Conservation (phyloP, 2,329 filamentous ascomycete species). For the Cladosporium sp. region DNA sequence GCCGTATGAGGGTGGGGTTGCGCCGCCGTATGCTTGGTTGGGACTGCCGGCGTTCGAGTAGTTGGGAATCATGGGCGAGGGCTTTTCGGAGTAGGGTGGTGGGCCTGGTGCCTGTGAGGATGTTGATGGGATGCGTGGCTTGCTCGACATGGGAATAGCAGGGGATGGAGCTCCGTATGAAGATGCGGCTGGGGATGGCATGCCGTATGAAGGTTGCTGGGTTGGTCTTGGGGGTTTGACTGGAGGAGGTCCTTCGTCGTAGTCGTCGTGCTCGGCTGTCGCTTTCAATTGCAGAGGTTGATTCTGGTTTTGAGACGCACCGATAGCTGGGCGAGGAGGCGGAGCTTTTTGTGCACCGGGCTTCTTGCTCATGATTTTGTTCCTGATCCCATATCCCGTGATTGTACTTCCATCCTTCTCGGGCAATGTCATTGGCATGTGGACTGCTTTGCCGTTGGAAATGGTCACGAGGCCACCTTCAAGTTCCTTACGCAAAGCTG, state of each 20-base stretch:
- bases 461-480: conserved; percentile 61
- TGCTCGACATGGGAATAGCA: conserved; percentile 19
- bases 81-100: conserved; percentile 13
- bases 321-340: neutral
- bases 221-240: conserved; percentile 31
- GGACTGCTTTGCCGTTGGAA: conserved; percentile 62
- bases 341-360: neutral
- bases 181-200: conserved; percentile 13
- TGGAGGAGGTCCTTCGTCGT: conserved; percentile 31
- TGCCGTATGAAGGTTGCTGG: conserved; percentile 11
- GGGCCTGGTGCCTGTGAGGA: conserved; percentile 11
- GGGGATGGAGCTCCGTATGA: neutral
- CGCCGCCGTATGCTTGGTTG: conserved; percentile 18
- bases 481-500: conserved; percentile 60
- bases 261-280: conserved; percentile 2
- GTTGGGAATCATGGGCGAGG: conserved; percentile 18
- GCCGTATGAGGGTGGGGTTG: conserved; percentile 34
- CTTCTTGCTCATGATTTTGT: conserved; percentile 11
- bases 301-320: neutral
- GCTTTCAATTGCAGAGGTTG: neutral
- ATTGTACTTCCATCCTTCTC: conserved; percentile 41
- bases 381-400: conserved; percentile 13
- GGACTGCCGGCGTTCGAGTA: conserved; percentile 11
- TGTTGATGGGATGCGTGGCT: conserved; percentile 24
- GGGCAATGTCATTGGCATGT: conserved; percentile 50